Evolutionary conservation across 305 asterid genomes (phyloP).

Genomic region (Nicotiana rustica): DNA sequence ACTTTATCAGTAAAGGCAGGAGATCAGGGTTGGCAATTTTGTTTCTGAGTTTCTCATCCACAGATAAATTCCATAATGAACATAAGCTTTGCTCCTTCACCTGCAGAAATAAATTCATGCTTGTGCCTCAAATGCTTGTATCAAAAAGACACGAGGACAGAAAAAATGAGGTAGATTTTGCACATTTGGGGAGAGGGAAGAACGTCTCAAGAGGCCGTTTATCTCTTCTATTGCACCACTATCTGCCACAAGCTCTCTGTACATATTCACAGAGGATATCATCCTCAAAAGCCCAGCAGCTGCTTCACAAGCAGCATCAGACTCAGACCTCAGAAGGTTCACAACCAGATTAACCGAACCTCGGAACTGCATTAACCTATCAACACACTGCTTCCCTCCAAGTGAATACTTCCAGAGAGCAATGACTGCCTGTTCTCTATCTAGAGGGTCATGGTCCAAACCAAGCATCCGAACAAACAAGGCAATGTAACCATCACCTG

Average conservation of each 20-base stretch:
- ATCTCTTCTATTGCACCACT: slow-evolving; percentile 92
- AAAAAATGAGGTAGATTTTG: slow-evolving; percentile 25
- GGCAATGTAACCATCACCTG: slow-evolving; percentile 61
- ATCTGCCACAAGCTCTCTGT: slow-evolving; percentile 72
- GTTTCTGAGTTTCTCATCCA: slow-evolving; percentile 69
- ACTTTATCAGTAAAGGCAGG: slow-evolving; percentile 63
- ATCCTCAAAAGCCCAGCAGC: slow-evolving; percentile 84
- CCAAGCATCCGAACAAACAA: slow-evolving; percentile 88
- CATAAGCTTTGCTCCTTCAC: slow-evolving; percentile 86
- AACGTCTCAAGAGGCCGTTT: slow-evolving; percentile 61
- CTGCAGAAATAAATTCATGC: slow-evolving; percentile 52
- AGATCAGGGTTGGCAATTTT: slow-evolving; percentile 65
- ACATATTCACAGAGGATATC: slow-evolving; percentile 64
- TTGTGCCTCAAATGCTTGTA: slow-evolving; percentile 38
- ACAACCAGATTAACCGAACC: slow-evolving; percentile 76
- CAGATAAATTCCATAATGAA: slow-evolving; percentile 79
- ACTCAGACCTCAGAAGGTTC: slow-evolving; percentile 75
- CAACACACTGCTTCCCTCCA: slow-evolving; percentile 77
- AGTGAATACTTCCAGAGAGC: slow-evolving; percentile 88
- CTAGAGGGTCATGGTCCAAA: slow-evolving; percentile 74
- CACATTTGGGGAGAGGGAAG: slow-evolving; percentile 71
- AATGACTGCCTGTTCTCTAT: slow-evolving; percentile 78
- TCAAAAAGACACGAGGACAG: slow-evolving; percentile 15
- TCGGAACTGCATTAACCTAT: slow-evolving; percentile 66
- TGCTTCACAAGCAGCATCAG: slow-evolving; percentile 83